These are phyloP conservation scores for Venturia nashicola DNA, from an alignment of 2,329 filamentous ascomycete species.

Conservation along the genomic window DNA sequence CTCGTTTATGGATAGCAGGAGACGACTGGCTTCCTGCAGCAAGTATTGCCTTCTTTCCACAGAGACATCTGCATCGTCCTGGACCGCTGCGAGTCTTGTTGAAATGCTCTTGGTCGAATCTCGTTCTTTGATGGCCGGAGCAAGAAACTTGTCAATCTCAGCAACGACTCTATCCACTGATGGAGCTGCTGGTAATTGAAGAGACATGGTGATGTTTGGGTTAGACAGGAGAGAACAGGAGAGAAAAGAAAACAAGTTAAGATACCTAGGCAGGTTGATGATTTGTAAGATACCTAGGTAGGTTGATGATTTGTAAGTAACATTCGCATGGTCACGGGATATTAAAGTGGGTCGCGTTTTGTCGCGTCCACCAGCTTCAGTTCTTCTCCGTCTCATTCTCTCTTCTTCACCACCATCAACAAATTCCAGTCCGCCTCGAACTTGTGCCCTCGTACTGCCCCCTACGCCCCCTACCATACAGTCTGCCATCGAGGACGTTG, in stretches of 20 bases:
- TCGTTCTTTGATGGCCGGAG: conserved; percentile 3
- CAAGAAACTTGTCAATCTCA: conserved; percentile 3
- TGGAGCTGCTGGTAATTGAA: background rate
- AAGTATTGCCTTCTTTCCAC: background rate
- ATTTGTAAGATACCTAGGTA: no score
- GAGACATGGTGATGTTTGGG: background rate
- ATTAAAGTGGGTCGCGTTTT: background rate
- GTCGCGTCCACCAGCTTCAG: background rate
- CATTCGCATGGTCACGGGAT: background rate
- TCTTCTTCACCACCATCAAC: background rate
- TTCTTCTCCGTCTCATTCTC: no score
- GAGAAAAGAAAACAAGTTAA: no score
- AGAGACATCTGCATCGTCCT: background rate
- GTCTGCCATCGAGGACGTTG: background rate
- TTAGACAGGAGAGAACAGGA: no score
- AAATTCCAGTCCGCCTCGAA: background rate
- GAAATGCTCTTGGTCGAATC: background rate
- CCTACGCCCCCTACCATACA: background rate
- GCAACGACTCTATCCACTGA: background rate
- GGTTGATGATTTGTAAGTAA: background rate
- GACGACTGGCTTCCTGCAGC: conserved; percentile 12
- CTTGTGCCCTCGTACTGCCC: background rate
- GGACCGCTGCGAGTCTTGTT: conserved; percentile 4
- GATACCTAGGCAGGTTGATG: no score
- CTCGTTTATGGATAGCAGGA: conserved; percentile 17